Conservation (phyloP, 768 basidiomycete species). For the Collybiopsis luxurians region DNA sequence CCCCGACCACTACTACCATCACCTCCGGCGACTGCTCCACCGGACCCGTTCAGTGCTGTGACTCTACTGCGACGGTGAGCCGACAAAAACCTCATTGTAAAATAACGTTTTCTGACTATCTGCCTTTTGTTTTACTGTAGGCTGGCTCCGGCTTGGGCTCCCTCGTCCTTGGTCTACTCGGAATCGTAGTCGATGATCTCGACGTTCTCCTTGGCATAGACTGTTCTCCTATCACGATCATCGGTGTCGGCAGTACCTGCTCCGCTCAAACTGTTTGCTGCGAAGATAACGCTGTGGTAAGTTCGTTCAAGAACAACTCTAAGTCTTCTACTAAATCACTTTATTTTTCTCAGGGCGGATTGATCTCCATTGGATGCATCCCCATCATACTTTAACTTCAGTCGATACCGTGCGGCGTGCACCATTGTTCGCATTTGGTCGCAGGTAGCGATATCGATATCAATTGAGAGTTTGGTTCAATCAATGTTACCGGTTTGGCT, state of each 20-base stretch:
- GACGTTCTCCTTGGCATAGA: constrained; percentile 4
- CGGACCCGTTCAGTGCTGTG: not conserved
- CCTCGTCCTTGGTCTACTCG: constrained; percentile 2
- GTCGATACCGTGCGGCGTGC: too few relatives aligned
- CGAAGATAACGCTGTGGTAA: constrained; percentile 7
- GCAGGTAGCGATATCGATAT: too few relatives aligned
- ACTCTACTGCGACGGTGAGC: not conserved
- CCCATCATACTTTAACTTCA: not conserved
- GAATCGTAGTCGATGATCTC: not conserved
- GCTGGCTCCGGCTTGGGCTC: not conserved
- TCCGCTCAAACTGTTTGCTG: constrained; percentile 10
- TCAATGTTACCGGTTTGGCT: too few relatives aligned
- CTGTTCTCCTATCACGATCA: constrained; percentile 7
- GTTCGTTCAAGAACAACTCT: not conserved
- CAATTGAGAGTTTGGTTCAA: too few relatives aligned
- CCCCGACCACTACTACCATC: not conserved
- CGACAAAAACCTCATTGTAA: too few relatives aligned
- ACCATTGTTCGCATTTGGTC: too few relatives aligned
- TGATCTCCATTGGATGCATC: constrained; percentile 13
- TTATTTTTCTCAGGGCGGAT: constrained; percentile 5
- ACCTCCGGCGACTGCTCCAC: not conserved
- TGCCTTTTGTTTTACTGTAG: not conserved
- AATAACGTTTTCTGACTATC: too few relatives aligned
- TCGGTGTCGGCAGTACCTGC: constrained; percentile 8
- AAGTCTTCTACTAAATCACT: too few relatives aligned